Evolutionary conservation across 139 green algal genomes (phyloP).

Genomic region (Picochlorum sp.): DNA sequence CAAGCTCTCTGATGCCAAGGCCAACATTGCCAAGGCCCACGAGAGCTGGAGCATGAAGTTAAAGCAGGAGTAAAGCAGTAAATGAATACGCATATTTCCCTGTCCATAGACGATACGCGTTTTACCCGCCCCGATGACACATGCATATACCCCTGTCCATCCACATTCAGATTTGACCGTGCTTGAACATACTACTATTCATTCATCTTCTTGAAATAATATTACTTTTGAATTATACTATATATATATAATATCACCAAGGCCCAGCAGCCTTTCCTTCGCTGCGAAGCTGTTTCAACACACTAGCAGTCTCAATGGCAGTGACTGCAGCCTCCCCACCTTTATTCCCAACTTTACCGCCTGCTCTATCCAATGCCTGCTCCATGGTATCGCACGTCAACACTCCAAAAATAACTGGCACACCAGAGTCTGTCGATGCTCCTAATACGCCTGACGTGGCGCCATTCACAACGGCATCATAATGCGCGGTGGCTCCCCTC

Average conservation of each 20-base stretch:
- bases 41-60: no score
- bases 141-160: no score
- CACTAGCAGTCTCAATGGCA: constrained; percentile 77
- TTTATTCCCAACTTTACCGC: constrained; percentile 96
- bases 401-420: constrained; percentile 92
- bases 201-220: neutral
- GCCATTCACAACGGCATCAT: constrained; percentile 84
- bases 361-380: constrained; percentile 87
- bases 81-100: no score
- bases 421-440: constrained; percentile 57
- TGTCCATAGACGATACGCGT: no score
- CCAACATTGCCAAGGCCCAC: neutral
- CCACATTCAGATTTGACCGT: no score
- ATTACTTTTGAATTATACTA: neutral
- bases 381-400: constrained; percentile 91
- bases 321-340: constrained; percentile 80
- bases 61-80: no score
- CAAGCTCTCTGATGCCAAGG: no score
- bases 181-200: no score
- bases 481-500: constrained; percentile 89
- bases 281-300: constrained; percentile 44
- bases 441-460: constrained; percentile 70
- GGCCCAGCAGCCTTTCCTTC: constrained; percentile 42
- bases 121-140: no score
- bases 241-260: constrained; percentile 16